Base-by-base conservation (phyloP, 768 basidiomycete genomes). In the Lentinula boryana region DNA sequence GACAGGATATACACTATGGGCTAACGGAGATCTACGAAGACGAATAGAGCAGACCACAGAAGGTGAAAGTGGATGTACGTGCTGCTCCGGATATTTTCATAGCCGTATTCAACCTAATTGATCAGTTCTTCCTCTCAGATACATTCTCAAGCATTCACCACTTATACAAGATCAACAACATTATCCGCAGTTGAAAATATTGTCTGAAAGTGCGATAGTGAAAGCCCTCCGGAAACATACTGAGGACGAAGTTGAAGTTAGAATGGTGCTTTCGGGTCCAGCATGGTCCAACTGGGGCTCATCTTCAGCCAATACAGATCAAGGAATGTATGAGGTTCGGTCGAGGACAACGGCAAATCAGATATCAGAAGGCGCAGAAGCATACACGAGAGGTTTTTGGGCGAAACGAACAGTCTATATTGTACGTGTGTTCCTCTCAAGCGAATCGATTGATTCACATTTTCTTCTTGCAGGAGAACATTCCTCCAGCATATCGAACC, bases 1-100 rank as follows among this genome's bases (percentile, higher is more conserved):
- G n/a, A 88, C 89, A 4, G 83, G 90, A 66, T 83, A 90, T 70
- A 76, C 80, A 7, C 68, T 91, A 8, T 93, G 88, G 89, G 67
- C 71, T 3, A 81, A 89, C 65, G 71, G 79, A 0, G 84, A 85
- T 55, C 67, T 89, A 9, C 73, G 82, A 27, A 70, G 77, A 56
- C 13, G 83, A 83, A 56, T 70, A 68, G 63, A 75, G 69, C 53
- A 50, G 18, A 12, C 23, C 12, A 23, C 23, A 44, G 57, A 38
- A 58, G 46, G 31, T 53, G 4, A 58, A 58, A 10, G 56, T 35
- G 51, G 80, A 62, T 88, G 87, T 86, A 74, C 61, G 83, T 79
- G 40, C 33, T 36, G 23, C 50, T 56, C 61, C 55, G 5, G 23
- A 48, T n/a, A 62, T 48, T 33, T 21, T 54, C 33, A 9, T 51